These are phyloP conservation scores for Picea mariana DNA, from an alignment of 83 land plant genomes.

Conservation along the genomic window DNA sequence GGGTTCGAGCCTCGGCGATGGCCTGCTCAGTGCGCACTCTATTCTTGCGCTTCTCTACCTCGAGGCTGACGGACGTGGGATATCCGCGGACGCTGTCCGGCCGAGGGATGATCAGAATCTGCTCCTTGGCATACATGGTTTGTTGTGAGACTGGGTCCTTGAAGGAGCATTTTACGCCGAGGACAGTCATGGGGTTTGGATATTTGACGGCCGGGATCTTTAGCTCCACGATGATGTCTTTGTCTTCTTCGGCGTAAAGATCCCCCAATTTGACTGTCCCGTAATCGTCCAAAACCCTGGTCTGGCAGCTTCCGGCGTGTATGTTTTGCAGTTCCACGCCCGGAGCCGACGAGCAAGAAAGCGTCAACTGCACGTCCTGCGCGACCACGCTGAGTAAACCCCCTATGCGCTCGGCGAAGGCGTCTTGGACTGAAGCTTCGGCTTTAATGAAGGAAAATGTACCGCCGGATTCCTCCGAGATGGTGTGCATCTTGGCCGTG, in stretches of 20 bases:
- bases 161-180: constrained; percentile 42
- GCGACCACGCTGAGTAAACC: constrained; percentile 79
- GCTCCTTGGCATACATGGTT: constrained; percentile 30
- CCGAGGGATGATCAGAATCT: constrained; percentile 38
- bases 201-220: constrained; percentile 41
- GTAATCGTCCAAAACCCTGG: constrained; percentile 23
- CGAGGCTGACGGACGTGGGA: constrained; percentile 25
- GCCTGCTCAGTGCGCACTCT: constrained; percentile 60
- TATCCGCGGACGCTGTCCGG: constrained; percentile 8
- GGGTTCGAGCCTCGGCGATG: constrained; percentile 62
- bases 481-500: constrained; percentile 37
- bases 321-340: constrained; percentile 46
- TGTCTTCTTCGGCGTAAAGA: constrained; percentile 82
- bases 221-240: constrained; percentile 75
- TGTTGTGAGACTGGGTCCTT: constrained; percentile 58
- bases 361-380: constrained; percentile 67
- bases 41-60: constrained; percentile 52
- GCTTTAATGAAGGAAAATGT: constrained; percentile 34
- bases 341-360: constrained; percentile 31
- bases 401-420: constrained; percentile 69
- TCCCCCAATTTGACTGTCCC: constrained; percentile 63
- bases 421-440: constrained; percentile 40
- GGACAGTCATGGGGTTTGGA: constrained; percentile 23
- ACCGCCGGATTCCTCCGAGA: constrained; percentile 36
- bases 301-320: constrained; percentile 48